Conservation (phyloP, 1,284 basidiomycete species). For the Xerocomus minutiporus region DNA sequence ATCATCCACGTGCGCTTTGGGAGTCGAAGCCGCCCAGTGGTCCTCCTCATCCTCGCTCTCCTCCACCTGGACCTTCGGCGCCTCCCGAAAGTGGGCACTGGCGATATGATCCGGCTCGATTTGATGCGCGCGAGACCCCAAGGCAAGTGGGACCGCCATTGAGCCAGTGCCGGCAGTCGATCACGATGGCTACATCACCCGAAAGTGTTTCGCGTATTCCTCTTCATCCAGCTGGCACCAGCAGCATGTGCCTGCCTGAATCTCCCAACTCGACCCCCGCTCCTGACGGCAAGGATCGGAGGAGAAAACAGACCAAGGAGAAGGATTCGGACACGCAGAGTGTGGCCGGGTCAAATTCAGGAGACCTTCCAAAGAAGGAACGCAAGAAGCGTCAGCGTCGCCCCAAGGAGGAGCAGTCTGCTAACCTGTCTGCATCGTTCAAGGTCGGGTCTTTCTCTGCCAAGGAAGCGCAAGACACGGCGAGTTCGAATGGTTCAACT, state of each 20-base stretch:
- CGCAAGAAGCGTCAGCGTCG: constrained; percentile 11
- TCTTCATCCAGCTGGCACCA: neutral
- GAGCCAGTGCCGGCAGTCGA: constrained; percentile 26
- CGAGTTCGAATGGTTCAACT: too few species aligned
- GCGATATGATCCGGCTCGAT: constrained; percentile 32
- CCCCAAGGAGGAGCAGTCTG: too few species aligned
- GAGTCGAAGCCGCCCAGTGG: constrained; percentile 27
- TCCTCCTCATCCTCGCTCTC: too few species aligned
- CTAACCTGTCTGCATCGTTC: too few species aligned
- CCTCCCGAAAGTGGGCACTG: constrained; percentile 26
- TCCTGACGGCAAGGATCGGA: too few species aligned
- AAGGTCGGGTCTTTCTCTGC: too few species aligned
- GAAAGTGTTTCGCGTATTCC: too few species aligned
- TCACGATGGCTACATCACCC: constrained; percentile 16
- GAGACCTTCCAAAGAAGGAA: constrained; percentile 39
- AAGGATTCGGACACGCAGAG: constrained; percentile 41
- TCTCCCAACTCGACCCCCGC: too few species aligned
- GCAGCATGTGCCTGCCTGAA: neutral
- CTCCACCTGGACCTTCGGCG: constrained; percentile 8
- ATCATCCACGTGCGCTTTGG: constrained; percentile 28
- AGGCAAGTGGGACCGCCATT: constrained; percentile 19
- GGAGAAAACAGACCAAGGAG: constrained; percentile 28
- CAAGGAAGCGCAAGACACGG: too few species aligned
- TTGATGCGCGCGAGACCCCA: constrained; percentile 14
- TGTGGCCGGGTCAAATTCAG: constrained; percentile 22